phyloP scores from a whole-genome alignment of 352 stramenopile genomes.

The Nothophytophthora sp. region DNA sequence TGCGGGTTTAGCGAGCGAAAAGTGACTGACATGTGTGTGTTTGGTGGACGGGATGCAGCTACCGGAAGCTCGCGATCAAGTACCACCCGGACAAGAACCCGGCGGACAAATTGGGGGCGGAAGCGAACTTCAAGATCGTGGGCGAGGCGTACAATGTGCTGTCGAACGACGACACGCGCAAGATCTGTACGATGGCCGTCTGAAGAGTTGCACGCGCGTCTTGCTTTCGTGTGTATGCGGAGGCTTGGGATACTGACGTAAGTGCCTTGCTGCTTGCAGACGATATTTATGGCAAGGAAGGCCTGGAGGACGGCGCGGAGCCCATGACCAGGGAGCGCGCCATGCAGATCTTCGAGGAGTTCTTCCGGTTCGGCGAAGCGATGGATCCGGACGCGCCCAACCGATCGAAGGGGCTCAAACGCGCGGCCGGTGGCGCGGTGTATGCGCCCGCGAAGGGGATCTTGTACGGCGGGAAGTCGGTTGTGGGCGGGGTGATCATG shows the following conservation, averaged over 20 bases:
- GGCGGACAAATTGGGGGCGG: conserved; percentile 75
- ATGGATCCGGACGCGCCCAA: conserved; percentile 86
- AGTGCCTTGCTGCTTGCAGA: conserved; percentile 42
- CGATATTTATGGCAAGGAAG: conserved; percentile 93
- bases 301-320: conserved; percentile 81
- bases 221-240: neutral
- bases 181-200: conserved; percentile 77
- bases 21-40: too few species aligned
- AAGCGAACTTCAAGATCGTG: conserved; percentile 95
- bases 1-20: neutral
- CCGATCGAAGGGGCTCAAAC: conserved; percentile 75
- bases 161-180: conserved; percentile 87
- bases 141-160: conserved; percentile 94
- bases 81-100: conserved; percentile 94
- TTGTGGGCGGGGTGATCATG: conserved; percentile 85
- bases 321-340: conserved; percentile 85
- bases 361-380: conserved; percentile 82
- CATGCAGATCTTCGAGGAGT: conserved; percentile 87
- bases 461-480: conserved; percentile 82
- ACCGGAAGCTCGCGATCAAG: conserved; percentile 92
- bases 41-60: conserved; percentile 39
- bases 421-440: conserved; percentile 72
- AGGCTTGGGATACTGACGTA: conserved; percentile 2
- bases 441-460: conserved; percentile 84
- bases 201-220: neutral